Evolutionary conservation across 768 basidiomycete species (phyloP).

Genomic region (Rhodotorula toruloides): DNA sequence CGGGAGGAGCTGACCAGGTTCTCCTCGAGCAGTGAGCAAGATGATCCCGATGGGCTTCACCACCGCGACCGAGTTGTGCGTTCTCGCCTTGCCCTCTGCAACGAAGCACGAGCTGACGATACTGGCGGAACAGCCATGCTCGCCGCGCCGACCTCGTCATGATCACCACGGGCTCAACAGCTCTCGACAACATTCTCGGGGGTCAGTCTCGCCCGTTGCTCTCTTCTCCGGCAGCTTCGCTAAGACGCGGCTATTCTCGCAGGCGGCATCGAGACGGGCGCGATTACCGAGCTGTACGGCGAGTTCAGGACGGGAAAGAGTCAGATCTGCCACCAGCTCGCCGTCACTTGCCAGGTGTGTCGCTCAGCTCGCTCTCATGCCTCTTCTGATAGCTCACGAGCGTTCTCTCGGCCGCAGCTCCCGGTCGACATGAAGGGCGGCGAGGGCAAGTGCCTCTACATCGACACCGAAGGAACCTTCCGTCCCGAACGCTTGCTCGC

Average conservation of each 20-base stretch:
- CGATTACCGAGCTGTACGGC: conserved; percentile 95
- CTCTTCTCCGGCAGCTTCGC: neutral
- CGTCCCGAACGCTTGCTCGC: conserved; percentile 90
- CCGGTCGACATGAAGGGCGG: conserved; percentile 97
- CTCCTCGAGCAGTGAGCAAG: conserved; percentile 66
- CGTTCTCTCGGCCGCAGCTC: conserved; percentile 49
- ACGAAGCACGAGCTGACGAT: neutral
- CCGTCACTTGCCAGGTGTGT: conserved; percentile 82
- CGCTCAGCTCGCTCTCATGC: neutral
- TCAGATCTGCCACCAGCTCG: conserved; percentile 94
- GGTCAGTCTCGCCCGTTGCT: conserved; percentile 53
- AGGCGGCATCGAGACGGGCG: conserved; percentile 97
- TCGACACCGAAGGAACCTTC: conserved; percentile 99
- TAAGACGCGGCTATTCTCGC: neutral
- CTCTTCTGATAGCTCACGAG: neutral
- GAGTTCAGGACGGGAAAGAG: conserved; percentile 99
- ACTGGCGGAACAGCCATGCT: conserved; percentile 58
- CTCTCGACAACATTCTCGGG: conserved; percentile 89
- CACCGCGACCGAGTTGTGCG: conserved; percentile 77
- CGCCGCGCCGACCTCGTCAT: conserved; percentile 89
- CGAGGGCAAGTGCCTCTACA: conserved; percentile 97
- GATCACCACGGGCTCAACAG: conserved; percentile 94
- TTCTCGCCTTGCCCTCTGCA: neutral
- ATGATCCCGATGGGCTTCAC: conserved; percentile 96
- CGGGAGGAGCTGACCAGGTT: conserved; percentile 7